Base-by-base conservation (phyloP, 305 asterid genomes). In the Rubia peregrina region DNA sequence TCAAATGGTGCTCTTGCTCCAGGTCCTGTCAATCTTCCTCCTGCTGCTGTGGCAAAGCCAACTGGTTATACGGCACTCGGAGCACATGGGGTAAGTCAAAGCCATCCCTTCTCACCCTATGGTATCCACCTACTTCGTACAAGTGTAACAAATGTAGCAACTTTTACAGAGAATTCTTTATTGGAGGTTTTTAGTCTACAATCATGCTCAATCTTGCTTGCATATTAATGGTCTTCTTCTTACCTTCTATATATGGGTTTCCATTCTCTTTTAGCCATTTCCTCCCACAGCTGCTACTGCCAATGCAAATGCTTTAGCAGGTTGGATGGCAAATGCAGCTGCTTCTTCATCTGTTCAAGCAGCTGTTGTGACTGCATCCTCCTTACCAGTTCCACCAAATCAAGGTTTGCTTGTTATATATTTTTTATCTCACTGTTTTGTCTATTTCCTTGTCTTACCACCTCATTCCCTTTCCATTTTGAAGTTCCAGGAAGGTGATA, bases 271-370 rank as follows among this genome's bases (percentile, higher is more conserved):
- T 82, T 82, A 91, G 97, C 93, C 93, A 64, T 91, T 91, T 77
- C 97, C 95, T 57, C 86, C 97, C 65, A 69, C 95, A 61, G 92
- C 91, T 6, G 89, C 89, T 38, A 82, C 96, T 26, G 86, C 91
- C 76, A 91, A 81, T 83, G 94, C 98, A 65, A 91, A 84, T 74
- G 92, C 89, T 78, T 82, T 91, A 75, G 96, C 95, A 43, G 94
- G 98, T 73, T 91, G 98, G 98, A 91, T 89, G 98, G 90, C 87
- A 67, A 91, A 86, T 81, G 94, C 96, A 70, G 88, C 93, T 83
- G 97, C 93, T 68, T 80, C 98, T 75, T 85, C 96, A 57, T 91
- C 97, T 75, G 96, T 87, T 76, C 99, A 94, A 84, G 96, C 99
- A 71, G 96, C 96, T 46, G 96, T 89, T 80, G 99, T 91, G 79